Evolutionary conservation across 2,329 filamentous ascomycete genomes (phyloP).

Genomic region (Nothomitra cinnamomea): DNA sequence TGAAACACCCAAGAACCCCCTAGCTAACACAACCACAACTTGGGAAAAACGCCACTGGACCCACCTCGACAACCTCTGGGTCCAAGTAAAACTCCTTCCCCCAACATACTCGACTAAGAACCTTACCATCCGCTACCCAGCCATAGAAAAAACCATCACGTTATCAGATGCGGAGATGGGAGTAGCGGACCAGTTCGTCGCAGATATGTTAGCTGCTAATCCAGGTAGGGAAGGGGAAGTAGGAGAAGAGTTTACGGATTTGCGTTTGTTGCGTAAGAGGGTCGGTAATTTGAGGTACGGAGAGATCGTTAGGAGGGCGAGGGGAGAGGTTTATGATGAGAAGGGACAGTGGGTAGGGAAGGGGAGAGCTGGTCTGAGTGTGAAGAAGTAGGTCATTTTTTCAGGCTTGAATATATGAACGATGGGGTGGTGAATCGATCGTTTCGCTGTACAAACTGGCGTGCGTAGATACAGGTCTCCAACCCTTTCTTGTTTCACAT

Average conservation of each 20-base stretch:
- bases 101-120: background rate
- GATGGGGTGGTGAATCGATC: background rate
- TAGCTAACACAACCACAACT: background rate
- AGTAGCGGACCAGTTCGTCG: background rate
- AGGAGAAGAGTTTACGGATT: background rate
- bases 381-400: background rate
- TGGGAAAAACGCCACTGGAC: background rate
- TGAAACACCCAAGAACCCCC: background rate
- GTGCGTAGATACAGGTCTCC: no score
- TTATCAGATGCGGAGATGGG: background rate
- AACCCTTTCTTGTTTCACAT: no score
- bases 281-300: background rate
- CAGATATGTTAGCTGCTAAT: background rate
- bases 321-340: background rate
- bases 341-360: background rate
- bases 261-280: background rate
- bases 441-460: no score
- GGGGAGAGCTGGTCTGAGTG: background rate
- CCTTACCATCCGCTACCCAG: background rate
- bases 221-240: background rate
- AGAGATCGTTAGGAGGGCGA: background rate
- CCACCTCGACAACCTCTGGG: background rate
- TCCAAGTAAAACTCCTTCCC: background rate
- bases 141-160: background rate
- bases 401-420: background rate